A percentile compares a stretch with the other conserved stretches of the same genome.
These are phyloP conservation scores for Pleurotus platypus DNA, from an alignment of 768 basidiomycete genomes.

Conservation along the genomic window DNA sequence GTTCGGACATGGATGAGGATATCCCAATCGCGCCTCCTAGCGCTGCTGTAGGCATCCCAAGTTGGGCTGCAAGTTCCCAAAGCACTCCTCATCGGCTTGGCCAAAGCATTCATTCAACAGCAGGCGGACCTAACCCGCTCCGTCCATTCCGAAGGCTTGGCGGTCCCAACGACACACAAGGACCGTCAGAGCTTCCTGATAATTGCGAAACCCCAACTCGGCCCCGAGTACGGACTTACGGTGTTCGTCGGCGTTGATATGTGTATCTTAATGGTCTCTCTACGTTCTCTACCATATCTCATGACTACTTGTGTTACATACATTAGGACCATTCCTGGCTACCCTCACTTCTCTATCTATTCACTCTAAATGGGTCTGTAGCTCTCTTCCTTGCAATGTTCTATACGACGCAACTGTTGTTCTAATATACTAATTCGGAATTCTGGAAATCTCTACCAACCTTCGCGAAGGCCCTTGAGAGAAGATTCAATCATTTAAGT, in stretches of 20 bases:
- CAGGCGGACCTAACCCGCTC: not conserved
- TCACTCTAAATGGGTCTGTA: not conserved
- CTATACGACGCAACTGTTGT: constrained; percentile 3
- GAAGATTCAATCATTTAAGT: no score
- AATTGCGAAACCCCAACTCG: constrained; percentile 57
- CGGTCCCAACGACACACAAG: constrained; percentile 22
- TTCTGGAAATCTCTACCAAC: not conserved
- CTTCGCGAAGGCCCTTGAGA: no score
- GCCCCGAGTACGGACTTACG: constrained; percentile 45
- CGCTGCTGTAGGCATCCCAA: not conserved
- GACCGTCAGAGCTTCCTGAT: constrained; percentile 28
- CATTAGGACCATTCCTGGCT: not conserved
- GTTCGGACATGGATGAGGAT: constrained; percentile 14
- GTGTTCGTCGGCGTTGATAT: constrained; percentile 42
- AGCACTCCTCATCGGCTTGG: not conserved
- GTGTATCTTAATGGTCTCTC: not conserved
- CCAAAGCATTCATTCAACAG: constrained; percentile 17
- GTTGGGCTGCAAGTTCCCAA: not conserved
- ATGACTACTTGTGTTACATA: not conserved
- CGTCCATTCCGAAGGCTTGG: constrained; percentile 16
- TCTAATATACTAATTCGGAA: constrained; percentile 3
- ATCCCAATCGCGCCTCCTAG: constrained; percentile 6
- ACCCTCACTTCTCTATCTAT: not conserved
- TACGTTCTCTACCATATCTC: not conserved
- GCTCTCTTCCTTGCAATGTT: not conserved